Evolutionary conservation across 192 early-diverging fungal species (phyloP), one percentile per base, ranked within the genome.

Genomic region (Coemansia sp.): DNA sequence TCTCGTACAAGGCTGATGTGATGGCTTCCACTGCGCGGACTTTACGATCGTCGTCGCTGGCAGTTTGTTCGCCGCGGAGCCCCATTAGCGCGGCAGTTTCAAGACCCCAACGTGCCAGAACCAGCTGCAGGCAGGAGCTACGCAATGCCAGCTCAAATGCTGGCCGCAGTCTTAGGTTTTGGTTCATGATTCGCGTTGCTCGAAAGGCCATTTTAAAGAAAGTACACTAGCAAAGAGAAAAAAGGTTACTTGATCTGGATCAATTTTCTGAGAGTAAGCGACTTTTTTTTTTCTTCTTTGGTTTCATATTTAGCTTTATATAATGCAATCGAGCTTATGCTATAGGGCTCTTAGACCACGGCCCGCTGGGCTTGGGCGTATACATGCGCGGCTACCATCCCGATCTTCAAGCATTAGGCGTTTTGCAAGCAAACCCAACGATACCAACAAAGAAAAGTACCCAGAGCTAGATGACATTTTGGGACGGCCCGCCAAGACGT

Each of bases 21-120:
- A 83, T 78, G 12, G 73, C 71, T 20, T 66, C 70, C 12, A 69
- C 65, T 11, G 69, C 80, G 9, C 62, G 62, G 5, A 34, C 32
- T 17, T 81, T 74, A 46, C 63, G 62, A 20, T 67, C 69, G 26
- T 66, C 59, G 47, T 76, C 59, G 51, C 61, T 67, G 5, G 69
- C 64, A n/a, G 58, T 59, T 38, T 62, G 60, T 6, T 71, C 59
- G 48, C 64, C 67, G 11, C 52, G 56, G 14, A 69, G 55, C 10
- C 74, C 73, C 73, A 81, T 72, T 55, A 72, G 49, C 17, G 70
- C 58, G 12, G 73, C 80, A 5, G 77, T 81, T 64, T 86, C 84
- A 10, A 86, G 58, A 1, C 80, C 82, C 84, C 84, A 86, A 16
- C 84, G 76, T 11, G 84, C 79, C 28, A 86, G 63, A 20, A 86